A percentile compares a stretch with the other conserved stretches of the same genome.
phyloP scores from a whole-genome alignment of 2,329 filamentous ascomycete genomes.

The Didymella keratinophila region DNA sequence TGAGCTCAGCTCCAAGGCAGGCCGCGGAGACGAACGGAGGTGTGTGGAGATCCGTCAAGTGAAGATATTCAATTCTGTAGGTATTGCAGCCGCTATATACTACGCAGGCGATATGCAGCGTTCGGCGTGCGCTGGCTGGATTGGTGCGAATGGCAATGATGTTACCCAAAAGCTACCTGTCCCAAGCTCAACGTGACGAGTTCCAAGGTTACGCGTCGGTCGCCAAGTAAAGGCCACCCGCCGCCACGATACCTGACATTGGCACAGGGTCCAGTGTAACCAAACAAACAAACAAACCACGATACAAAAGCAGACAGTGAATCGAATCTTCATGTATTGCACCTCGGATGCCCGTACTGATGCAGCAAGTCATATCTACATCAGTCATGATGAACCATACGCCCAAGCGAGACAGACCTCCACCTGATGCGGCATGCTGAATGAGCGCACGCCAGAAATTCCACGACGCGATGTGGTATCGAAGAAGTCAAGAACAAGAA shows the following conservation, averaged over 20 bases:
- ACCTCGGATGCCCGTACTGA: conserved; percentile 16
- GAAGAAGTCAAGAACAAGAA: conserved; percentile 45
- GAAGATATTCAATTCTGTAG: not conserved
- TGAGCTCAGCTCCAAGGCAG: conserved; percentile 19
- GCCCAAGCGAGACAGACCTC: conserved; percentile 43
- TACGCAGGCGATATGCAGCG: not conserved
- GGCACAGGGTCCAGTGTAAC: conserved; percentile 5
- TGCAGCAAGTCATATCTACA: conserved; percentile 43
- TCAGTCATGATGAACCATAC: conserved; percentile 43
- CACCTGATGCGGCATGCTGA: conserved; percentile 43
- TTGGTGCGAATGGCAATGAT: conserved; percentile 28
- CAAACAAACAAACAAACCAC: conserved; percentile 1
- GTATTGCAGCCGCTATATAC: conserved; percentile 4
- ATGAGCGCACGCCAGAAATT: conserved; percentile 40
- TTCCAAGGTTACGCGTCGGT: conserved; percentile 29
- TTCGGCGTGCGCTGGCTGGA: conserved; percentile 1
- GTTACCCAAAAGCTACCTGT: conserved; percentile 37
- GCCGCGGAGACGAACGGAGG: conserved; percentile 24
- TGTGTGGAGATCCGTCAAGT: not conserved
- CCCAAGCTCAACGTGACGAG: conserved; percentile 23
- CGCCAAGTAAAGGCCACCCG: conserved; percentile 15
- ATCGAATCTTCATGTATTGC: conserved; percentile 19
- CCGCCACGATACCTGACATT: conserved; percentile 7
- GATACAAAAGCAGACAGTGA: not conserved
- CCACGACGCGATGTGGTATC: conserved; percentile 52